Evolutionary conservation across 108 stramenopile species (phyloP), one percentile per base, ranked within the genome.

Genomic region (Pseudonitzschia multistriata): DNA sequence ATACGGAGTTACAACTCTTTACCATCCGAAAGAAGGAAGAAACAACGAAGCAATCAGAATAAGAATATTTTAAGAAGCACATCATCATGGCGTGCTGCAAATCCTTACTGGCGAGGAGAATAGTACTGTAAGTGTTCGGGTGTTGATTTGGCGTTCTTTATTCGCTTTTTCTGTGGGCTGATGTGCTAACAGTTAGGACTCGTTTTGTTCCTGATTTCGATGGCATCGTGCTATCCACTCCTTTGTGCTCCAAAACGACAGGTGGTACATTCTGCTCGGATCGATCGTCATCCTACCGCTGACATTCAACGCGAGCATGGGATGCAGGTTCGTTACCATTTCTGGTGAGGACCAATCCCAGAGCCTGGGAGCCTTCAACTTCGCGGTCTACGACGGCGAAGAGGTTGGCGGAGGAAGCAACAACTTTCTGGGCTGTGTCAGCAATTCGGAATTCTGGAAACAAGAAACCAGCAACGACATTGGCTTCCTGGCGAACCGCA

Each of bases 261-360:
- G 75, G 11, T 76, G 75, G 75, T 76, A 76, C 36, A 76, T 76
- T 61, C 69, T 76, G 35, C 39, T 76, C n/a, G 64, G 45, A 3
- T 76, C 68, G 21, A 52, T 76, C 27, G 54, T 70, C 15, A 67
- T 76, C 35, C 36, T 76, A 3, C 66, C 64, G 22, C 36, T 76
- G 15, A 69, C 75, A 29, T 57, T 62, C 62, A 61, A 34, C 28
- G 59, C 66, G 13, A 52, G 45, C 14, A 53, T 63, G 60, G 75
- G 75, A 57, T 76, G 75, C 31, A 49, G 59, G 3, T 60, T 75
- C 42, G 39, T 54, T 8, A 47, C 36, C 22, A 60, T 71, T 2
- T 42, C 45, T 13, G 14, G 8, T 17, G 30, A 37, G 4, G 54
- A 42, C 15, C 8, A 24, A 5, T 6, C 5, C 37, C 37, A 8